Evolutionary conservation across 345 rosid genomes (phyloP).

Genomic region (Gossypium mustelinum): DNA sequence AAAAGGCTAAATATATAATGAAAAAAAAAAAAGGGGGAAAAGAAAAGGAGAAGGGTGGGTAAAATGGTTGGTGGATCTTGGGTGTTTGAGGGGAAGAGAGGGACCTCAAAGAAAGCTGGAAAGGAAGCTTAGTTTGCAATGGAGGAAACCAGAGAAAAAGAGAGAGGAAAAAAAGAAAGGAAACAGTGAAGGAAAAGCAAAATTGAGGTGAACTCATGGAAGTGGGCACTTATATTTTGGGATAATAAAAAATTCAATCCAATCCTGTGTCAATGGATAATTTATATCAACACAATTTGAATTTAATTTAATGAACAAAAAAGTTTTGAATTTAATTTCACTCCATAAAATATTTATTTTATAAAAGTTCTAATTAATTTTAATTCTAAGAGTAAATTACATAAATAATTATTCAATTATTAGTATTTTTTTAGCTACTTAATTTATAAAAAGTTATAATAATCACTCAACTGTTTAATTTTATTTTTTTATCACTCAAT

Average conservation of each 20-base stretch:
- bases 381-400: too few relatives aligned
- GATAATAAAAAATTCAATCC: not conserved
- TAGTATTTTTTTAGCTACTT: too few relatives aligned
- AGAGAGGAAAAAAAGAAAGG: constrained; percentile 25
- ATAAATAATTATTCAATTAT: too few relatives aligned
- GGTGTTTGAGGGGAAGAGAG: constrained; percentile 13
- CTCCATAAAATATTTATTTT: too few relatives aligned
- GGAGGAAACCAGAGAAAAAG: constrained; percentile 63
- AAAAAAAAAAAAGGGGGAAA: not conserved
- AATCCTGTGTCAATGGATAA: too few relatives aligned
- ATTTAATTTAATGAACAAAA: too few relatives aligned
- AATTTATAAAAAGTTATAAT: too few relatives aligned
- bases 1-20: constrained; percentile 3
- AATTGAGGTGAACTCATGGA: constrained; percentile 12
- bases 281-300: too few relatives aligned
- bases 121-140: constrained; percentile 83
- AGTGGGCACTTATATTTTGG: constrained; percentile 40
- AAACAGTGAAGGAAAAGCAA: constrained; percentile 47
- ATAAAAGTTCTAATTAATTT: too few relatives aligned
- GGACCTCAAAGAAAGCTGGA: constrained; percentile 37
- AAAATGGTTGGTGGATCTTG: constrained; percentile 56
- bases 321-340: too few relatives aligned
- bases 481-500: too few relatives aligned
- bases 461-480: too few relatives aligned
- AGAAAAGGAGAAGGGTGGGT: constrained; percentile 23